Percentiles rank a stretch among this genome's conserved stretches.
Conservation (phyloP, 1,284 basidiomycete species). For the Cryptococcus neoformans region DNA sequence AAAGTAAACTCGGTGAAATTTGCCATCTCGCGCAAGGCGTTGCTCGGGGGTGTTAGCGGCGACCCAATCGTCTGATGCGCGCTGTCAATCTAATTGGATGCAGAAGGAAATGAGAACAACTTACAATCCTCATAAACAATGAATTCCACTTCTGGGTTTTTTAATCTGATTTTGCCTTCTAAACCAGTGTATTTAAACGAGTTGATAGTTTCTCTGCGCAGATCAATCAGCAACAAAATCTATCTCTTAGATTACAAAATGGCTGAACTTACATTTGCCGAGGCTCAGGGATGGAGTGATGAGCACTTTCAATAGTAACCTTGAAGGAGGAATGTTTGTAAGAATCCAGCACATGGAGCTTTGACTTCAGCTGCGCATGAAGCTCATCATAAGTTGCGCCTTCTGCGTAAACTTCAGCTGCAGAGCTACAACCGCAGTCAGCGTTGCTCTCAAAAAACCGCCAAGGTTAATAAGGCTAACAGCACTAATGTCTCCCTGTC, state of each 20-base stretch:
- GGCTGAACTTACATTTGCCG: constrained; percentile 53
- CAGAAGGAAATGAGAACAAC: constrained; percentile 23
- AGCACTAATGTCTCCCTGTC: constrained; percentile 78
- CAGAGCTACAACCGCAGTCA: constrained; percentile 55
- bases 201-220: constrained; percentile 62
- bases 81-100: too few relatives aligned
- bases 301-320: constrained; percentile 72
- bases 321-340: constrained; percentile 73
- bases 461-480: constrained; percentile 50
- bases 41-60: constrained; percentile 21
- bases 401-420: constrained; percentile 71
- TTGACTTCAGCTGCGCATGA: constrained; percentile 59
- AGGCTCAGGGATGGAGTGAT: constrained; percentile 66
- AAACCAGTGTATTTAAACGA: constrained; percentile 83
- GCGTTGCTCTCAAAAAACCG: neutral
- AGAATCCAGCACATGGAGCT: constrained; percentile 58
- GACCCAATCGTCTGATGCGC: constrained; percentile 29
- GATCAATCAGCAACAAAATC: neutral
- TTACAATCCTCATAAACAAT: constrained; percentile 88
- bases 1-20: constrained; percentile 70
- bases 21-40: constrained; percentile 56
- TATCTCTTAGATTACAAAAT: neutral
- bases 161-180: constrained; percentile 77
- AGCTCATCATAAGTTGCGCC: constrained; percentile 66
- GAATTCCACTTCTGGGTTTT: constrained; percentile 71